Evolutionary conservation across 2,329 filamentous ascomycete species (phyloP), one percentile per base, ranked within the genome.

Genomic region (Zarea fungicola): DNA sequence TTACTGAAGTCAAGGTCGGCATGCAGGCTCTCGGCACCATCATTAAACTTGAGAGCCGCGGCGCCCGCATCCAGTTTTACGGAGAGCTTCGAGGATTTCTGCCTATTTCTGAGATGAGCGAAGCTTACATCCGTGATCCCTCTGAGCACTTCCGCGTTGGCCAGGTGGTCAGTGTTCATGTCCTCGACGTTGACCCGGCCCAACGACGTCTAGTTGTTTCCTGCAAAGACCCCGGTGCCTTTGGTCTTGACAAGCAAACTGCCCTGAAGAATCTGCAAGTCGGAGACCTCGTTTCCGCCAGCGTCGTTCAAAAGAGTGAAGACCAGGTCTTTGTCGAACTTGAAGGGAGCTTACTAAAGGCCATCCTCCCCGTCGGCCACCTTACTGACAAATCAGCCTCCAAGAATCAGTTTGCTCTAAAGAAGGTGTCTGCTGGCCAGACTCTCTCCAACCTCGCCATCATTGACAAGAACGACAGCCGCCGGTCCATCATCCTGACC

Each of bases 21-120:
- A 80, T 85, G 65, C 87, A 92, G 60, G 84, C 86, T 28, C 87
- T 87, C 7, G 93, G 92, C 50, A 96, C 90, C 1, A 85, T 99
- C 55, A 78, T 95, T 56, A 95, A 87, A 55, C 74, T 99, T 10
- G 75, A 89, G 49, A 69, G 79, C 4, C 81, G 82, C 46, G 93
- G 93, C 51, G 93, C 93, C 10, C 81, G 92, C 16, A 86, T 99
- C 46, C 89, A 95, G 62, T 99, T 97, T 68, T 99, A 95, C 60
- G 89, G 89, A 16, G 70, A 76, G 8, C 75, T 99, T 18, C 81
- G 83, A 55, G 95, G 87, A 8, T 99, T 95, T 71, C 76, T 99
- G 48, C 93, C 93, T 2, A 84, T 95, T 1, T 88, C 88, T 1
- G 92, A 99, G 68, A 99, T 99, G 93, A 97, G 93, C 64, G 93